Conservation (phyloP, 805 yeast species). For the Candida stauntonica region DNA sequence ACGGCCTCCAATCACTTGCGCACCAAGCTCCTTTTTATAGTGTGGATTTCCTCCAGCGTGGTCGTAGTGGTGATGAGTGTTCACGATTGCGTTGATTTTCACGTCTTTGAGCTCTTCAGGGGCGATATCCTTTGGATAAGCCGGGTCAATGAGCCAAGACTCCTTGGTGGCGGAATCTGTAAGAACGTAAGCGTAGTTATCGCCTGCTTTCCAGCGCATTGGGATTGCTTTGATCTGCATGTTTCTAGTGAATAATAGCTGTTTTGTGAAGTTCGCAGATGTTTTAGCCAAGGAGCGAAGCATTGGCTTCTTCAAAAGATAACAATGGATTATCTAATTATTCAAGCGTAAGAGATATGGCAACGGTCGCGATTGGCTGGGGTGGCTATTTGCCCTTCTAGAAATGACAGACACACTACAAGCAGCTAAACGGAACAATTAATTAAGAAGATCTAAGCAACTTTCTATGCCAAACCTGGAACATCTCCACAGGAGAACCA, state of each 20-base stretch:
- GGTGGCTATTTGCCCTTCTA: no score
- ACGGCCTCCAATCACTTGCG: conserved; percentile 78
- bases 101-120: conserved; percentile 35
- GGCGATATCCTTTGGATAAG: conserved; percentile 70
- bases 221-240: conserved; percentile 85
- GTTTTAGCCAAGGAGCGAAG: neutral
- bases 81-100: conserved; percentile 72
- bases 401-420: no score
- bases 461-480: conserved; percentile 1
- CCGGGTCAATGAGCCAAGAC: conserved; percentile 90
- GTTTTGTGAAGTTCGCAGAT: neutral
- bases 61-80: conserved; percentile 95
- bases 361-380: no score
- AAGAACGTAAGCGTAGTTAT: conserved; percentile 82
- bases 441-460: conserved; percentile 5
- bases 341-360: no score
- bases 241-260: conserved; percentile 29
- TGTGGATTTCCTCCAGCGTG: conserved; percentile 82
- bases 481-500: neutral
- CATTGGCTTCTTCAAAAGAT: no score
- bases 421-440: conserved; percentile 1
- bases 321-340: no score
- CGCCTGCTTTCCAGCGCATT: conserved; percentile 94
- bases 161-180: conserved; percentile 59
- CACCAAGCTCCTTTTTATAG: conserved; percentile 28